Evolutionary conservation across 2,329 filamentous ascomycete genomes (phyloP), one percentile per base, ranked within the genome.

Genomic region (Aspergillus fumigatiaffinis): DNA sequence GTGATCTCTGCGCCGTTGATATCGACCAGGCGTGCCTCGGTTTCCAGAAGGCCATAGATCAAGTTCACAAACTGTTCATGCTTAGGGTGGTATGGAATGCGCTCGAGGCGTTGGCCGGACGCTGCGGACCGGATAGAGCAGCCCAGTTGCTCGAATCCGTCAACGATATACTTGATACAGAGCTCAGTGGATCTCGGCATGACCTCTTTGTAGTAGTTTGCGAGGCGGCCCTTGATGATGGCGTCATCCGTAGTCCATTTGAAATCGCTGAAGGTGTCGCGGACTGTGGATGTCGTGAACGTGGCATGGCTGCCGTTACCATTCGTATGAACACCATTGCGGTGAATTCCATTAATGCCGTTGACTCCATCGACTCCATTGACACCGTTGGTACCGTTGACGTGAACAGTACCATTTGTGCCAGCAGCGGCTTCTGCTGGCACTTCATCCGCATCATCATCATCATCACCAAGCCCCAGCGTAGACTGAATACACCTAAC

Each of bases 141-240:
- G 1, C 73, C 73, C 0, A 76, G 63, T 56, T 73, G 29, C 21
- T 71, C 66, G 32, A 75, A 72, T 1, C 71, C 69, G 29, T 77
- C 72, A 2, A 73, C n/a, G 8, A 56, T 56, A 26, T 60, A 54
- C 4, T 60, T 63, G 12, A 64, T 46, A n/a, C 60, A 66, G 3
- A 68, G 52, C 38, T 62, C 50, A 3, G 60, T 67, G 29, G 62
- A 57, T 20, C 52, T 56, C 0, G 68, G 70, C 23, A 66, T 53
- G 5, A 73, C 60, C 2, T 54, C 59, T 5, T 66, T 56, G 7
- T 63, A 48, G 50, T 69, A 72, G 35, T 56, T 56, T 3, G 58
- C 54, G n/a, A 44, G 41, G n/a, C 20, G 12, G 41, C 41, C 41
- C 8, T 20, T n/a, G 41, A 44, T 9, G 17, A 44, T 44, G 41